Evolutionary conservation across 1,139 yeast genomes (phyloP), one percentile per base, ranked within the genome.

Genomic region (Geotrichum phurueaensis): DNA sequence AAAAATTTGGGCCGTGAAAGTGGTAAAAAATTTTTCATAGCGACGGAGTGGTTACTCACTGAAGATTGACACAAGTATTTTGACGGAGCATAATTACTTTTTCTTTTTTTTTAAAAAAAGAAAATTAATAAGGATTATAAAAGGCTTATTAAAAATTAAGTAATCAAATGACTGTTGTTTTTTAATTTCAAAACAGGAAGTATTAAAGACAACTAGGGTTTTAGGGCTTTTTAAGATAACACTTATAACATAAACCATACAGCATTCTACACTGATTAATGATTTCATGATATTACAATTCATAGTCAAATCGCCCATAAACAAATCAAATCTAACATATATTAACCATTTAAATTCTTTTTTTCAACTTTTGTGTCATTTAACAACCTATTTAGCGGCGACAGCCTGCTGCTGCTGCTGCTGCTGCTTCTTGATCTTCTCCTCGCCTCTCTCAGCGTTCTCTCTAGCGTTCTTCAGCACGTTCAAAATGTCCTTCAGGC

Each of bases 401-500:
- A 39, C 47, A 39, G 47, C 22, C 47, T 39, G 47, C n/a, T 33
- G 39, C 47, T 39, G 47, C 47, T 39, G 47, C 47, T 39, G 47
- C 47, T 39, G 47, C 47, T 39, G 47, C 20, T 39, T 39, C 47
- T 39, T 39, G 4, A 39, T 39, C 47, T 39, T 39, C 47, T 39
- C 47, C 20, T 39, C 47, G 18, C 47, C 47, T 39, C 47, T 64
- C 59, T 65, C 66, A 29, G 73, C 73, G 57, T 64, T 68, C 59
- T 71, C 74, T 50, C 72, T 65, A 18, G 74, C 71, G 57, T 65
- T 68, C 59, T 67, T 68, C 53, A 75, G 65, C 48, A 75, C 77
- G 23, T 68, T 70, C 57, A 73, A 63, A 53, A 75, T 71, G 53
- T 72, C 75, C 62, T 67, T 67, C 60, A 78, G 66, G 49, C 74